A percentile compares a stretch with the other conserved stretches of the same genome.
Evolutionary conservation across 768 basidiomycete species (phyloP).

Genomic region (Russula olivacea): DNA sequence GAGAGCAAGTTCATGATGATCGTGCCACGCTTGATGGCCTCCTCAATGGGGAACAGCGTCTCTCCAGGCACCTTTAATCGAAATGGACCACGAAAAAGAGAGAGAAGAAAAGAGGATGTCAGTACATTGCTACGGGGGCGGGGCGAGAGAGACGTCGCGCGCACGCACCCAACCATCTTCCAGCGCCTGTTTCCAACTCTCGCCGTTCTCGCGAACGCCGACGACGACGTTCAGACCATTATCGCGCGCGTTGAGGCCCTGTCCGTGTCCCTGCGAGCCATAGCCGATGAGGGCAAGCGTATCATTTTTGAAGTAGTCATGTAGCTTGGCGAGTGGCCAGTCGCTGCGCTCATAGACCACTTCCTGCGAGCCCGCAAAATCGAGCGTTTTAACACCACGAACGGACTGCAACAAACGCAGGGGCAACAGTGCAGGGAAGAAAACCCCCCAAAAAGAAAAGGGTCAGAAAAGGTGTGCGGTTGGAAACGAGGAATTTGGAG

Average conservation of each 20-base stretch:
- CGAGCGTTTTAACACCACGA: slow-evolving; percentile 90
- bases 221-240: slow-evolving; percentile 98
- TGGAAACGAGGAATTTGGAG: neutral
- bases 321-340: slow-evolving; percentile 97
- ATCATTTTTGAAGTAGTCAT: slow-evolving; percentile 99
- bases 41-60: slow-evolving; percentile 97
- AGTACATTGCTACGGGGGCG: neutral
- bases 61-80: slow-evolving; percentile 78
- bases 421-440: too few species aligned
- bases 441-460: neutral
- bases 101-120: neutral
- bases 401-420: too few species aligned
- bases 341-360: slow-evolving; percentile 92
- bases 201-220: slow-evolving; percentile 94
- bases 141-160: slow-evolving; percentile 24
- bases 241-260: slow-evolving; percentile 98
- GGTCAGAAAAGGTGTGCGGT: neutral
- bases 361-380: slow-evolving; percentile 94
- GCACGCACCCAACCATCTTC: slow-evolving; percentile 89
- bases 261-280: slow-evolving; percentile 97
- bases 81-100: slow-evolving; percentile 3
- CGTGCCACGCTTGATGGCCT: slow-evolving; percentile 91
- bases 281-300: slow-evolving; percentile 99
- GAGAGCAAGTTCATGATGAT: slow-evolving; percentile 99
- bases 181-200: slow-evolving; percentile 91